Evolutionary conservation across 1,284 basidiomycete genomes (phyloP), one percentile per base, ranked within the genome.

Genomic region (Somion occarium): DNA sequence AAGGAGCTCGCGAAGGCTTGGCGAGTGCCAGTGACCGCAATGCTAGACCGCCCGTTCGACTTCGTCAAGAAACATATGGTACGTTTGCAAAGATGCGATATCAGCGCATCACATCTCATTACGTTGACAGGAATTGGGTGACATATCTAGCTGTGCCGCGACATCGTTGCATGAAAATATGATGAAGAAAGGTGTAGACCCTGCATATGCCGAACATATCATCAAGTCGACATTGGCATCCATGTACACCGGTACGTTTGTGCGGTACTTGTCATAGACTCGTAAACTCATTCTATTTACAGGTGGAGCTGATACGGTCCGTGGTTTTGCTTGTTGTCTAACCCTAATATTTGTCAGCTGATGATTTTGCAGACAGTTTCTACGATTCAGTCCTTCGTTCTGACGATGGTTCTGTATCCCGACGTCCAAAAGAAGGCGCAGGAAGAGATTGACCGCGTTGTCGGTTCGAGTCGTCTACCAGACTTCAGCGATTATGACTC

Each of bases 381-480:
- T 3, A 27, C 52, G 15, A n/a, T 56, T 3, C 9, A 43, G 3
- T 39, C 50, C 1, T 61, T 60, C 51, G 34, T 56, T 15, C 39
- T 57, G 2, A 41, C 44, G 18, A 54, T 58, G 52, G 13, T 51
- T 13, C n/a, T 52, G 12, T 39, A 53, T 38, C 68, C 66, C 0
- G 53, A 53, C 0, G 56, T 57, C 7, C 58, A 63, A 24, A 34
- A 46, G 12, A 54, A 53, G 27, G 56, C 60, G 13, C 66, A 68
- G 42, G 48, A 50, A 5, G 65, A 69, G 50, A 52, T 69, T 5
- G 62, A 68, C 45, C n/a, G 38, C 9, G 51, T 63, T 1, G 58
- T 67, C 2, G 61, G 61, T 1, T 24, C 27, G n/a, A 56, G 61
- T 13, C 56, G 63, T 22, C 41, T 69, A 5, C 65, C 68, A 3